Base-by-base conservation (phyloP, 352 stramenopile genomes). In the Pythium sukuiense region DNA sequence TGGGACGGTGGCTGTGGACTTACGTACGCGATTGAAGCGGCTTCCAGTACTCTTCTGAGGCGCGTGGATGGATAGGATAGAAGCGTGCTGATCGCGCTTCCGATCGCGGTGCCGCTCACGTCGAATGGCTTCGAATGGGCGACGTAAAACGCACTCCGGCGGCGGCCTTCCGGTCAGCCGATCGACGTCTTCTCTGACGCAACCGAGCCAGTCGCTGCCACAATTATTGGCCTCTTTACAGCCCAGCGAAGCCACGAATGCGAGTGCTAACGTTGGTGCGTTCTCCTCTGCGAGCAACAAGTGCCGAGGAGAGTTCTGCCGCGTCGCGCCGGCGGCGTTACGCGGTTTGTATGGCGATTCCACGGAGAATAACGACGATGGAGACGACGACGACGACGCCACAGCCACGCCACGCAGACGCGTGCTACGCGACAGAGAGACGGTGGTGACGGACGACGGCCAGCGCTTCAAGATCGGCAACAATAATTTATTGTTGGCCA, bases 281-380 rank as follows among this genome's bases (percentile, higher is more conserved):
- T 65, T 45, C 41, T 9, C 20, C 14, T 13, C 55, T 27, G 49
- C 32, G 24, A 13, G 24, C 3, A n/a, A 27, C 3, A 89, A 81
- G 48, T 94, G 85, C 58, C 79, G 76, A 7, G 83, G 85, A 9
- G 82, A 92, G 43, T 94, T 94, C 60, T 94, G 85, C 32, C 64
- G 69, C 35, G 61, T 70, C 2, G 27, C 69, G 9, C 62, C 81
- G 16, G 53, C 62, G n/a, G 63, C 69, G 0, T 52, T 92, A 0
- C 35, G 70, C 20, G 83, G 83, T 12, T 60, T 92, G 8, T 71
- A 71, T 53, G 64, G 49, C 16, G 7, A 49, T 12, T 4, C 24
- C 29, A n/a, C 43, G 8, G 50, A 67, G 39, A 35, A 39, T 37
- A 65, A 70, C 26, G 49, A 69, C 30, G 41, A 55, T 14, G 55